Evolutionary conservation across 2,329 filamentous ascomycete genomes (phyloP).

Genomic region (Ophidiomyces ophidiicola): DNA sequence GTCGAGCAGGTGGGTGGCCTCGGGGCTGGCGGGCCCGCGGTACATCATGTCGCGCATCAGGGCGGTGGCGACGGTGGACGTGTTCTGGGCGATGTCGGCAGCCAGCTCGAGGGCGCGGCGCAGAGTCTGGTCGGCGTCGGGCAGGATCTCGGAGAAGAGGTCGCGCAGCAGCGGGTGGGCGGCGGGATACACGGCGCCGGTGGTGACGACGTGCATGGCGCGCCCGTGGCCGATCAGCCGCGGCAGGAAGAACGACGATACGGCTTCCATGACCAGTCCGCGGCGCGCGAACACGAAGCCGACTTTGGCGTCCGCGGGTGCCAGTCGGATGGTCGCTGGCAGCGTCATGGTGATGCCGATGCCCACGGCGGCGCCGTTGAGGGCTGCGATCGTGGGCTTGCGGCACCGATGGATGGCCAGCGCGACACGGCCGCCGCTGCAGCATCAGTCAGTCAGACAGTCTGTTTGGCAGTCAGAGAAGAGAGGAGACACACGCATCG

Average conservation of each 20-base stretch:
- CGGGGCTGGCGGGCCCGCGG: slow-evolving; percentile 41
- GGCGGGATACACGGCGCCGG: slow-evolving; percentile 49
- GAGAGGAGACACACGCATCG: slow-evolving; percentile 35
- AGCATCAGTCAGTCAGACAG: background rate
- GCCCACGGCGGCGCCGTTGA: slow-evolving; percentile 46
- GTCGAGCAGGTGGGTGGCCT: slow-evolving; percentile 60
- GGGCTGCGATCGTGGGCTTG: slow-evolving; percentile 45
- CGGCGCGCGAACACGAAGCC: slow-evolving; percentile 63
- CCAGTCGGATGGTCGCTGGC: slow-evolving; percentile 46
- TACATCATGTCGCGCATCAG: slow-evolving; percentile 64
- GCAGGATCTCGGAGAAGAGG: slow-evolving; percentile 55
- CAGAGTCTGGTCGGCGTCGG: slow-evolving; percentile 48
- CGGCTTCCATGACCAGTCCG: slow-evolving; percentile 61
- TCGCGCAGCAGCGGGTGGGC: slow-evolving; percentile 40
- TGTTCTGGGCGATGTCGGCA: slow-evolving; percentile 53
- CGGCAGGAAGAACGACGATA: slow-evolving; percentile 59
- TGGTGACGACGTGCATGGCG: slow-evolving; percentile 54
- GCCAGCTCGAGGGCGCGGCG: slow-evolving; percentile 54
- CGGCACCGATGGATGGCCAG: slow-evolving; percentile 47
- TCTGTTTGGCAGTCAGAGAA: background rate
- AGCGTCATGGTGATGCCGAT: slow-evolving; percentile 49
- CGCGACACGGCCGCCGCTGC: slow-evolving; percentile 31
- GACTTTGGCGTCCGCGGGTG: slow-evolving; percentile 49
- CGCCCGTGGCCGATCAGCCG: slow-evolving; percentile 53
- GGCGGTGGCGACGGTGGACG: slow-evolving; percentile 50